Base-by-base conservation (phyloP, 306 rosid species). In the Cicer yamashitae region DNA sequence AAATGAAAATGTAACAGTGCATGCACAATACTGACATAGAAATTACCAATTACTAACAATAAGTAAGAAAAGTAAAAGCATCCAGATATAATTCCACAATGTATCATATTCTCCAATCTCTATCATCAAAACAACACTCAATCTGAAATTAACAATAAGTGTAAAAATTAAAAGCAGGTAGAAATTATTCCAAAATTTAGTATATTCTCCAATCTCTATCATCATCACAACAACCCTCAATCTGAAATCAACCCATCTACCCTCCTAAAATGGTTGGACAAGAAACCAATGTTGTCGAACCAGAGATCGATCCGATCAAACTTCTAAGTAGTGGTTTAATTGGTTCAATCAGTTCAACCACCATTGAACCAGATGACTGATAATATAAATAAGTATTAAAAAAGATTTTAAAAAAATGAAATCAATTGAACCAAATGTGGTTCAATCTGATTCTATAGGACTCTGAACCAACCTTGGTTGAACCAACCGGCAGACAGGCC, bases 241-340 rank as follows among this genome's bases (percentile, higher is more conserved):
- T 73, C 43, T 43, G 61, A 77, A 70, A 70, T 37, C 73, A 54
- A 40, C 52, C 59, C 12, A 37, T 17, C 25, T n/a, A 66, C 37
- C 73, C 22, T 62, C 56, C 22, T 34, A 43, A 37, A 34, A 40
- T 8, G 40, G 39, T 30, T n/a, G 22, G 41, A 40, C 51, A 46
- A 64, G 7, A 60, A 15, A 60, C 51, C 37, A 30, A 30, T 30
- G 37, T 30, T 30, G 37, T 30, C 37, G 37, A 30, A 30, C 37
- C 5, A 4, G 37, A 30, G 37, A 30, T 30, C 5, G 37, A 30
- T 3, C 37, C 37, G 1, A 4, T 30, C 37, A 30, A 30, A 30
- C 37, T 30, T 30, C 37, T 30, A 30, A 30, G 37, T 30, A 3
- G 3, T 30, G 37, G 37, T 30, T 30, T 30, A 30, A 30, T 30